Base-by-base conservation (phyloP, 2,329 filamentous ascomycete species). In the Colletotrichum lindemuthianum region DNA sequence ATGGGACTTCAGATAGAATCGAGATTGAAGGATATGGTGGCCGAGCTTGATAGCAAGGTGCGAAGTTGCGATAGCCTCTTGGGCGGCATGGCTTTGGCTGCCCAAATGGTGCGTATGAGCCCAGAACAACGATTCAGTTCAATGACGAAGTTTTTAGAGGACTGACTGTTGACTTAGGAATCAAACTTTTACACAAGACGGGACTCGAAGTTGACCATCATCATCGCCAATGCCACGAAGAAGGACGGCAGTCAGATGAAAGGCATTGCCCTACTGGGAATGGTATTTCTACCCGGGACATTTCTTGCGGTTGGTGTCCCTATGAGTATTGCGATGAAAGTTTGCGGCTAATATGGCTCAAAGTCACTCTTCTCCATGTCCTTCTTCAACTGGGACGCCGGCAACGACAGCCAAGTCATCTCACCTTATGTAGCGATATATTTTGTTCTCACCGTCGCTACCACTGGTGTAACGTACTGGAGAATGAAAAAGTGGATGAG, bases 331-430 rank as follows among this genome's bases (percentile, higher is more conserved):
- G 39, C 13, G 4, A 10, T 9, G 39, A 10, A 40, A 40, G 2
- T 24, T 24, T 2, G 4, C 39, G 39, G 8, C 44, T 24, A 24
- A 47, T 13, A 10, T 16, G 10, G 16, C 24, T 3, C n/a, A 6
- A 45, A 56, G 53, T 37, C 7, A 11, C 10, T 56, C 12, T n/a
- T 56, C 15, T 47, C 44, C 2, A 56, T 48, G 43, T 9, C 43
- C 0, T 33, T 39, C 8, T 48, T 48, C 34, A n/a, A 57, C 13
- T 16, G 34, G 34, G 12, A 32, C 3, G 5, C 34, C 3, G 12
- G 15, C 1, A 32, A 8, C 2, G 40, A 13, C 11, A 1, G 9
- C 4, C 12, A 57, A n/a, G 12, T 57, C 1, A 41, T 49, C 6
- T 49, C 44, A 7, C 36, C 34, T 0, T 57, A 15, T 7, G 5